Percentiles rank a stretch among this genome's conserved stretches.
Evolutionary conservation across 495 filamentous ascomycete genomes (phyloP).

Genomic region (Aspergillus cavernicola): DNA sequence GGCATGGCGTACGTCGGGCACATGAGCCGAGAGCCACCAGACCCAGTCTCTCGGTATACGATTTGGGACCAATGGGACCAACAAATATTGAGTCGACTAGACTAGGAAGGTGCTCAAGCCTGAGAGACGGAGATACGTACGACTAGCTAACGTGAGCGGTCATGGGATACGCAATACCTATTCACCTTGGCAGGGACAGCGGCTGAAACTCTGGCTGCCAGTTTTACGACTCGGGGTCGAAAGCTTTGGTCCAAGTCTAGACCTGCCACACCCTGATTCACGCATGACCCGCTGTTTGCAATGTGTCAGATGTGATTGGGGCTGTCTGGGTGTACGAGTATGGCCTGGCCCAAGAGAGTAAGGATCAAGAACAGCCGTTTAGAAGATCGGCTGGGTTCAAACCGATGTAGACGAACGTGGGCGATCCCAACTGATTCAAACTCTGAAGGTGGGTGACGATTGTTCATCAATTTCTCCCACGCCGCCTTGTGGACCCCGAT

Average conservation of each 20-base stretch:
- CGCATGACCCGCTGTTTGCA: conserved; percentile 5
- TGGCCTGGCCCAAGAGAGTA: conserved; percentile 2
- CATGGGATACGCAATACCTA: conserved; percentile 5
- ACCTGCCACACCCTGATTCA: conserved; percentile 3
- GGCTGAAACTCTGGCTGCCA: conserved; percentile 18
- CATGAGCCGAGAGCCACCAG: conserved; percentile 16
- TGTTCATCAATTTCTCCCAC: background rate
- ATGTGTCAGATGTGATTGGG: conserved; percentile 10
- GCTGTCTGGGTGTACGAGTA: background rate
- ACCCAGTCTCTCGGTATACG: conserved; percentile 17
- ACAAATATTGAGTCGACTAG: background rate
- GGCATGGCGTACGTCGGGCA: conserved; percentile 14
- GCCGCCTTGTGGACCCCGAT: conserved; percentile 23
- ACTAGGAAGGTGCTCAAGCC: conserved; percentile 1
- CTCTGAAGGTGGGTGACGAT: background rate
- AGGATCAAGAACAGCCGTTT: conserved; percentile 11
- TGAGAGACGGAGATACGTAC: background rate
- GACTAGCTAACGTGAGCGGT: conserved; percentile 1
- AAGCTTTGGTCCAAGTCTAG: conserved; percentile 18
- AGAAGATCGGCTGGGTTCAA: conserved; percentile 19
- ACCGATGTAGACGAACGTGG: conserved; percentile 37
- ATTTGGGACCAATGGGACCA: conserved; percentile 9
- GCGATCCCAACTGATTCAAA: conserved; percentile 32
- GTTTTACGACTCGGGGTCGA: conserved; percentile 14
- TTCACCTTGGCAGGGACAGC: conserved; percentile 11